A percentile compares a stretch with the other conserved stretches of the same genome.
These are phyloP conservation scores for Colletotrichum sp. DNA, from an alignment of 2,329 filamentous ascomycete species.

Conservation along the genomic window DNA sequence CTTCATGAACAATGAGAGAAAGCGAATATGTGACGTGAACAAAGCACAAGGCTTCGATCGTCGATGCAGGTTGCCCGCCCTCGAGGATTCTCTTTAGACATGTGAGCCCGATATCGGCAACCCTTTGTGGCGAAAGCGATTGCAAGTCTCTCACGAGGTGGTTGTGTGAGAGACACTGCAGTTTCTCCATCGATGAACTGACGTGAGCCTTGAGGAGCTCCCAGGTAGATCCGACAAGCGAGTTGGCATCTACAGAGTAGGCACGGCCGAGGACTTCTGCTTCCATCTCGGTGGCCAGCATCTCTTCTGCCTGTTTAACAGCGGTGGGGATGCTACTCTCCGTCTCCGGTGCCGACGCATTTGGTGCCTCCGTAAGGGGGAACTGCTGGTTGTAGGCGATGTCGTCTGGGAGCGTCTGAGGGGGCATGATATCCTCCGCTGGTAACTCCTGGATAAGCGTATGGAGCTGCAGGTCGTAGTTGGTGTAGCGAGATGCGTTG, in stretches of 20 bases:
- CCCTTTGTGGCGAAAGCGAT: slow-evolving; percentile 38
- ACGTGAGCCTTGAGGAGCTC: slow-evolving; percentile 52
- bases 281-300: neutral
- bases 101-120: slow-evolving; percentile 47
- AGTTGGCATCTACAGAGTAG: slow-evolving; percentile 35
- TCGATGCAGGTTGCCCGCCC: slow-evolving; percentile 38
- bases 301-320: slow-evolving; percentile 29
- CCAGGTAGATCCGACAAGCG: slow-evolving; percentile 49
- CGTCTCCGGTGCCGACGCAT: slow-evolving; percentile 37
- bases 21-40: slow-evolving; percentile 57
- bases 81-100: slow-evolving; percentile 44
- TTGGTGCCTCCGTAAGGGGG: slow-evolving; percentile 38
- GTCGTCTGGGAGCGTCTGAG: slow-evolving; percentile 28
- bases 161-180: slow-evolving; percentile 44
- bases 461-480: slow-evolving; percentile 23
- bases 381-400: slow-evolving; percentile 38
- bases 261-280: slow-evolving; percentile 12
- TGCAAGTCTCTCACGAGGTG: slow-evolving; percentile 45
- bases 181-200: slow-evolving; percentile 46
- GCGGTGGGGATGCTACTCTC: slow-evolving; percentile 39
- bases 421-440: slow-evolving; percentile 42
- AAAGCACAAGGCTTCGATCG: slow-evolving; percentile 54
- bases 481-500: slow-evolving; percentile 27
- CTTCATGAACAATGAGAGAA: slow-evolving; percentile 50
- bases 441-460: slow-evolving; percentile 46